Evolutionary conservation across 805 yeast genomes (phyloP), one percentile per base, ranked within the genome.

Genomic region (Saccharomycopsis sp.): DNA sequence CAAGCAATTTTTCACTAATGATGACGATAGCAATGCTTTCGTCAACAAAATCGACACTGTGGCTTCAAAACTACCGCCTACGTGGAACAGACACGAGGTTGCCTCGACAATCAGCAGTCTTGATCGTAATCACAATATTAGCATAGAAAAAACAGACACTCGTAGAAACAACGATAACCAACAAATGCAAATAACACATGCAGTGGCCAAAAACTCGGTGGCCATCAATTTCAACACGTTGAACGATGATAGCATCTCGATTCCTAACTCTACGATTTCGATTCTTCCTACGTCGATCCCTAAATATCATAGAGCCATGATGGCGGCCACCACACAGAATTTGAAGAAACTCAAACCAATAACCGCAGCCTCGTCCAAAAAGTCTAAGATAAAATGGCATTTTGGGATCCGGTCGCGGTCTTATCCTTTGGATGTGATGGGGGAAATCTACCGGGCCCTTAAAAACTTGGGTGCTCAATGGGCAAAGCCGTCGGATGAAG

Each of bases 381-480:
- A 89, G 70, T 87, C 93, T 62, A 93, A 91, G 72, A 89, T 97
- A 3, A 84, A 96, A 72, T 94, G 99, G 99, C 99, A 94, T 76
- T 94, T 94, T 69, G 99, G 99, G 64, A 94, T 94, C 61, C 79
- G 99, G 69, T 90, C 97, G 7, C 80, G 97, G 67, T 89, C 97
- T 0, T 94, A 94, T 69, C 98, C 99, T 38, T 77, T 94, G 65
- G 99, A 94, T 71, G 99, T 94, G 2, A 94, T 94, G 98, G 97
- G 97, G 25, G 99, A 94, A 70, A 92, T 94, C 51, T 94, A 94
- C 73, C 79, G 97, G 53, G 98, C 98, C 1, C 77, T 94, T 69
- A 89, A 89, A 72, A 90, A 89, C 67, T 75, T 94, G 57, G 97
- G 97, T 1, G 98, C 98, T 0, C 97, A 94, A 71, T 94, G 98